Percentiles rank a stretch among this genome's conserved stretches.
These are phyloP conservation scores for Trichoderma koningiopsis DNA, from an alignment of 2,329 filamentous ascomycete species.

Conservation along the genomic window DNA sequence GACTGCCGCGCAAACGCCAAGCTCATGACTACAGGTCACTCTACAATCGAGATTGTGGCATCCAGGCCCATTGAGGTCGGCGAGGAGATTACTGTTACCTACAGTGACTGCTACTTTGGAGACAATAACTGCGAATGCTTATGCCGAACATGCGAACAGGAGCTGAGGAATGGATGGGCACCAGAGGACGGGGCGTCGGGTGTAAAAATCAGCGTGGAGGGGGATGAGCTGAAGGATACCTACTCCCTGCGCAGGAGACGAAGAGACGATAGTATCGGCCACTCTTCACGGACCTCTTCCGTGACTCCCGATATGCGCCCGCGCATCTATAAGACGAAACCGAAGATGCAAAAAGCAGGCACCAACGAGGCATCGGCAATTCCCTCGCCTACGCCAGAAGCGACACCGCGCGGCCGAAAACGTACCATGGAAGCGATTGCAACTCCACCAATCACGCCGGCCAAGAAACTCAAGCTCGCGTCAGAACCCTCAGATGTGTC, in stretches of 20 bases:
- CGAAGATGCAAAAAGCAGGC: constrained; percentile 39
- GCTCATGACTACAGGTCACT: constrained; percentile 78
- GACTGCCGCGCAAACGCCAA: constrained; percentile 92
- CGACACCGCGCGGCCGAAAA: constrained; percentile 40
- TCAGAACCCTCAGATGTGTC: constrained; percentile 29
- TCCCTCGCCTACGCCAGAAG: constrained; percentile 35
- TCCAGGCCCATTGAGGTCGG: constrained; percentile 78
- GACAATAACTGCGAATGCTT: constrained; percentile 93
- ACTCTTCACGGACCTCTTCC: constrained; percentile 59
- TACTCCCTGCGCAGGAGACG: constrained; percentile 60
- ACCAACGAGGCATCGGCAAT: constrained; percentile 40
- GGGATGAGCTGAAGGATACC: constrained; percentile 46
- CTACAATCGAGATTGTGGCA: constrained; percentile 90
- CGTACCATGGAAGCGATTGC: constrained; percentile 48
- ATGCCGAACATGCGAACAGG: constrained; percentile 81
- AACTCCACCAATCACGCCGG: constrained; percentile 58
- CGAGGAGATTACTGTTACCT: constrained; percentile 95
- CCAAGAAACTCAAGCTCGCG: constrained; percentile 50
- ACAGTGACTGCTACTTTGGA: constrained; percentile 95
- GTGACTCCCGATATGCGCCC: constrained; percentile 59
- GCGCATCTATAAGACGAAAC: constrained; percentile 47
- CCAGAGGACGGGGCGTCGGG: constrained; percentile 50
- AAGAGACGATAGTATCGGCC: constrained; percentile 53
- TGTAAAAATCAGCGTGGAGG: constrained; percentile 57
- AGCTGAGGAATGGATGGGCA: constrained; percentile 80